These are phyloP conservation scores for Phaeodactylum tricornutum DNA, from an alignment of 108 stramenopile genomes.

Conservation along the genomic window DNA sequence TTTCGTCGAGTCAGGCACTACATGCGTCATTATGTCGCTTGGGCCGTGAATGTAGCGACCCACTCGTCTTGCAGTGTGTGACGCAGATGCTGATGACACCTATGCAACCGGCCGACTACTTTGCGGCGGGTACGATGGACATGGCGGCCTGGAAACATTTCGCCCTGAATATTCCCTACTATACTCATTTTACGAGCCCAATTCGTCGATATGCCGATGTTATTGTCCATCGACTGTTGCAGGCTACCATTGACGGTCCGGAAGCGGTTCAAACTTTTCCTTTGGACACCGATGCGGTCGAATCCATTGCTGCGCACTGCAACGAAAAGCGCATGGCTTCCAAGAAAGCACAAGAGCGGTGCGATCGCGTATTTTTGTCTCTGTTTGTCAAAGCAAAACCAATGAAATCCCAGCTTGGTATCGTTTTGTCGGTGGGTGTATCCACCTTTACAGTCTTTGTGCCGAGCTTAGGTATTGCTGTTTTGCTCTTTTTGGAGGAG, in stretches of 20 bases:
- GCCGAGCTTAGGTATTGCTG: conserved; percentile 56
- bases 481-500: conserved; percentile 61
- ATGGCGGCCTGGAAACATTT: conserved; percentile 75
- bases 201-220: conserved; percentile 96
- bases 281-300: conserved; percentile 34
- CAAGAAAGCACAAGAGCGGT: conserved; percentile 83
- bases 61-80: conserved; percentile 64
- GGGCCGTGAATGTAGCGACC: conserved; percentile 55
- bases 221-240: conserved; percentile 87
- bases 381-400: conserved; percentile 65
- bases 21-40: conserved; percentile 73
- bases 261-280: conserved; percentile 52
- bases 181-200: conserved; percentile 96
- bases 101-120: conserved; percentile 86
- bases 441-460: conserved; percentile 80
- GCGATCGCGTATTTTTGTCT: conserved; percentile 79
- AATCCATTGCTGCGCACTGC: conserved; percentile 51
- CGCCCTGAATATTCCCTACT: conserved; percentile 95
- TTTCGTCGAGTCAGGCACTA: conserved; percentile 44
- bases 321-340: conserved; percentile 85
- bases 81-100: conserved; percentile 82
- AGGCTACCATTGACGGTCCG: conserved; percentile 72
- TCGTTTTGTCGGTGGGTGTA: conserved; percentile 70
- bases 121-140: conserved; percentile 66
- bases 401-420: conserved; percentile 41